Evolutionary conservation across 129 eudicot species (phyloP).

Genomic region (Arctium lappa): DNA sequence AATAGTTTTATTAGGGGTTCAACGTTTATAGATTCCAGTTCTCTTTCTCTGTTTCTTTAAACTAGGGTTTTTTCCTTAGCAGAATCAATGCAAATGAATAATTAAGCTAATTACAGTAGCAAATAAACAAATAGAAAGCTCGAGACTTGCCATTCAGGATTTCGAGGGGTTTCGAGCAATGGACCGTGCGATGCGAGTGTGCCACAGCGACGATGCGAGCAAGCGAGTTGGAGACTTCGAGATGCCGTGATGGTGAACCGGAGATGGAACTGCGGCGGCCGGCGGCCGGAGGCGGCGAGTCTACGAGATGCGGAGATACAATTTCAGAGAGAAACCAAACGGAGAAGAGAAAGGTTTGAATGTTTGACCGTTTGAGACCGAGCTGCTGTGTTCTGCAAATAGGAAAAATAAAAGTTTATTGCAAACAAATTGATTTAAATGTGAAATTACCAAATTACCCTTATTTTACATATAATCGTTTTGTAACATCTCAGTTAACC

Average conservation of each 20-base stretch:
- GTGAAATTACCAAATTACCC: background rate
- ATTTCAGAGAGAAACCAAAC: background rate
- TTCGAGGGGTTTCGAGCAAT: background rate
- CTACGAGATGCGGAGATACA: background rate
- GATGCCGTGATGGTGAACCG: background rate
- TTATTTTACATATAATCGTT: too few relatives aligned
- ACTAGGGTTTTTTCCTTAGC: background rate
- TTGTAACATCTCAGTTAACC: too few relatives aligned
- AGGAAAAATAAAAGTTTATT: too few relatives aligned
- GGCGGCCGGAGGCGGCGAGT: background rate
- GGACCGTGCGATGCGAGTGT: background rate
- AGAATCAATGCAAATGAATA: background rate
- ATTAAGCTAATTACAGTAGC: background rate
- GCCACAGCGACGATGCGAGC: background rate
- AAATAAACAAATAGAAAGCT: background rate
- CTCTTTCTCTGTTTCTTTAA: background rate
- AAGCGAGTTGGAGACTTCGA: background rate
- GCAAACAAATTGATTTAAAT: background rate
- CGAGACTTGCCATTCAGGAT: conserved; percentile 14
- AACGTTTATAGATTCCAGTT: background rate
- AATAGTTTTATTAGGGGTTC: conserved; percentile 23
- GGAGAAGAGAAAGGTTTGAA: background rate
- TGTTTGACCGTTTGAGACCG: conserved; percentile 3
- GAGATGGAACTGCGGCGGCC: background rate
- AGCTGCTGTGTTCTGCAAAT: background rate